Evolutionary conservation across 768 basidiomycete genomes (phyloP).

Genomic region (Brasilioporus rufonigricans): DNA sequence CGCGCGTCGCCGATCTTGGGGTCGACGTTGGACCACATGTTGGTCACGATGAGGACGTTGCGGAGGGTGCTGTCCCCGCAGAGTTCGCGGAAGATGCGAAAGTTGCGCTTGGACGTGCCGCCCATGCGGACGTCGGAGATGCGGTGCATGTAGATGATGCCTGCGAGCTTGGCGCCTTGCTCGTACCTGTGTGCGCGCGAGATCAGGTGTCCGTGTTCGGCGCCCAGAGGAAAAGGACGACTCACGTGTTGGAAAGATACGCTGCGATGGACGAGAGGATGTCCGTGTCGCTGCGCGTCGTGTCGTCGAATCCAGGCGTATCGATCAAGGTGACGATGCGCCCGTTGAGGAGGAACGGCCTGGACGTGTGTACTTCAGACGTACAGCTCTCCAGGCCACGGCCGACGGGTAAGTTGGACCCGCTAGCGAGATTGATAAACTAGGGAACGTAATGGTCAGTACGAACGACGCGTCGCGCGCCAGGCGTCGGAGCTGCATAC

Average conservation of each 20-base stretch:
- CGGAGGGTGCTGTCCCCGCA: conserved; percentile 50
- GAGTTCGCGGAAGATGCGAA: conserved; percentile 49
- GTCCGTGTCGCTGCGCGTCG: conserved; percentile 45
- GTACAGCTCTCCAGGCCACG: conserved; percentile 51
- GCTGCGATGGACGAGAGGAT: conserved; percentile 50
- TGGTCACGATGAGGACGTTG: conserved; percentile 53
- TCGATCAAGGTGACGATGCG: conserved; percentile 49
- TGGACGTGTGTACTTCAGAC: conserved; percentile 40
- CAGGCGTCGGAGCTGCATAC: conserved; percentile 21
- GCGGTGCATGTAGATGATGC: conserved; percentile 55
- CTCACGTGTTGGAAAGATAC: conserved; percentile 34
- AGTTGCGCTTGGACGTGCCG: conserved; percentile 50
- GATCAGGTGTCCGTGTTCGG: background rate
- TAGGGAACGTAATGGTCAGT: conserved; percentile 19
- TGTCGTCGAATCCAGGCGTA: conserved; percentile 64
- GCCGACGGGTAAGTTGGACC: conserved; percentile 46
- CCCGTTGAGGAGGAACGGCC: conserved; percentile 46
- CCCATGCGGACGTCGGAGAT: conserved; percentile 52
- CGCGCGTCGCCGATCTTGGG: conserved; percentile 39
- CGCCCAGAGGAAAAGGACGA: background rate
- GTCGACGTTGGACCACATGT: conserved; percentile 49
- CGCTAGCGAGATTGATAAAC: conserved; percentile 57
- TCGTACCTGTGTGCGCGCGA: conserved; percentile 25
- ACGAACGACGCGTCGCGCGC: background rate
- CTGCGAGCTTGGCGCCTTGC: conserved; percentile 41